Conservation (phyloP, 2,329 filamentous ascomycete genomes). For the Trichoderma polysporum region DNA sequence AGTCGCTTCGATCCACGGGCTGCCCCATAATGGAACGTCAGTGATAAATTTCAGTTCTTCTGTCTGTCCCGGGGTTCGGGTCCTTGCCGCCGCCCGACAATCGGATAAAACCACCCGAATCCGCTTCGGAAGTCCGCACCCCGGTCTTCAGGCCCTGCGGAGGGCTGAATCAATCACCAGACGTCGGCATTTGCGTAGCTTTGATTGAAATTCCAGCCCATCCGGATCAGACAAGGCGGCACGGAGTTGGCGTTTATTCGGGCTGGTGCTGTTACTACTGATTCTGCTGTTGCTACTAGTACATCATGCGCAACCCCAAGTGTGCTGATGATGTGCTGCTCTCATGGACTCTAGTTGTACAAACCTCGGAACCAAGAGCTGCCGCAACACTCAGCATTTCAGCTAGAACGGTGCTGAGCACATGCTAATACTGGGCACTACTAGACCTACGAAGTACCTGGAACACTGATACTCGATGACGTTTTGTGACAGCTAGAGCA, state of each 20-base stretch:
- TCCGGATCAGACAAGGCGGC: not conserved
- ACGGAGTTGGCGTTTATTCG: not conserved
- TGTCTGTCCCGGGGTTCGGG: conserved; percentile 12
- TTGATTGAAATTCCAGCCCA: not conserved
- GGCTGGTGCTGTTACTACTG: not conserved
- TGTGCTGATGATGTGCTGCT: not conserved
- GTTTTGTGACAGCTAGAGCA: conserved; percentile 6
- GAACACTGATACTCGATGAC: not conserved
- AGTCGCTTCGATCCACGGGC: not conserved
- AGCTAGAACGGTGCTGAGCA: not conserved
- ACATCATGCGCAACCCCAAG: not conserved
- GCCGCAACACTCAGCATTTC: not conserved
- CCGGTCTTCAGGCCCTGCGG: not conserved
- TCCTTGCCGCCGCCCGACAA: conserved; percentile 13
- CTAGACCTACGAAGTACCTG: not conserved
- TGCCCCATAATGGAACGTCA: not conserved
- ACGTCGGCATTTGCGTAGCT: not conserved
- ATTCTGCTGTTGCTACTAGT: not conserved
- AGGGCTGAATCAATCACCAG: conserved; percentile 12
- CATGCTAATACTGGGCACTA: not conserved
- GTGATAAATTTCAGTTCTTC: not conserved
- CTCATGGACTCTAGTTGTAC: not conserved
- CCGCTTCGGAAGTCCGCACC: conserved; percentile 16
- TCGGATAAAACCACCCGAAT: conserved; percentile 16
- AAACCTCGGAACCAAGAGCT: not conserved